A percentile compares a stretch with the other conserved stretches of the same genome.
Conservation (phyloP, 2,329 filamentous ascomycete species). For the Penicillium rolfsii region DNA sequence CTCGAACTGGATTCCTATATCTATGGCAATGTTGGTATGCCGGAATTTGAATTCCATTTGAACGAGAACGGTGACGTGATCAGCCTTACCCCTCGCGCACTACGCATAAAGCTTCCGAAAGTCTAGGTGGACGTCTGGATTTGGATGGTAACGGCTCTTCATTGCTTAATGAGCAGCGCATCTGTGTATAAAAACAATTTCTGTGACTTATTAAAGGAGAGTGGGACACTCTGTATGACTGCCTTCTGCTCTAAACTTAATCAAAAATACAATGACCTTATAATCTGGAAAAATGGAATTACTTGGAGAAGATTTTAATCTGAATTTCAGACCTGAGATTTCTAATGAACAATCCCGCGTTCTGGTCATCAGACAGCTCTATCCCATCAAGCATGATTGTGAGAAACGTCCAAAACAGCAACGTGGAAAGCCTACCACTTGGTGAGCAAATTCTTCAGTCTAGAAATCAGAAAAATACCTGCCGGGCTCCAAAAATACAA, state of each 20-base stretch:
- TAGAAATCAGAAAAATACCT: too few species aligned
- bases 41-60: slow-evolving; percentile 26
- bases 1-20: slow-evolving; percentile 14
- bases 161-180: neutral
- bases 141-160: neutral
- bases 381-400: too few species aligned
- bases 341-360: too few species aligned
- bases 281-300: neutral
- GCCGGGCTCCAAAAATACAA: neutral
- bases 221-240: neutral
- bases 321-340: too few species aligned
- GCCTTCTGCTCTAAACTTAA: neutral
- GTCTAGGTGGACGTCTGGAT: neutral
- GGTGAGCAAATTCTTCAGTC: too few species aligned
- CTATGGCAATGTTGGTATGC: slow-evolving; percentile 25
- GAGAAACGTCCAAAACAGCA: too few species aligned
- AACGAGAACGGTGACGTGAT: slow-evolving; percentile 18
- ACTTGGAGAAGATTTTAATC: too few species aligned
- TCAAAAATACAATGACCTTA: neutral
- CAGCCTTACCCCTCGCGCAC: slow-evolving; percentile 18
- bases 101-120: slow-evolving; percentile 16
- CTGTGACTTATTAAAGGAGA: neutral
- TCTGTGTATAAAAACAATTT: neutral
- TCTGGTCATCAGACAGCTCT: too few species aligned
- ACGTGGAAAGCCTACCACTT: too few species aligned